These are phyloP conservation scores for Fomitopsis pulvina DNA, from an alignment of 768 basidiomycete genomes.

Conservation along the genomic window DNA sequence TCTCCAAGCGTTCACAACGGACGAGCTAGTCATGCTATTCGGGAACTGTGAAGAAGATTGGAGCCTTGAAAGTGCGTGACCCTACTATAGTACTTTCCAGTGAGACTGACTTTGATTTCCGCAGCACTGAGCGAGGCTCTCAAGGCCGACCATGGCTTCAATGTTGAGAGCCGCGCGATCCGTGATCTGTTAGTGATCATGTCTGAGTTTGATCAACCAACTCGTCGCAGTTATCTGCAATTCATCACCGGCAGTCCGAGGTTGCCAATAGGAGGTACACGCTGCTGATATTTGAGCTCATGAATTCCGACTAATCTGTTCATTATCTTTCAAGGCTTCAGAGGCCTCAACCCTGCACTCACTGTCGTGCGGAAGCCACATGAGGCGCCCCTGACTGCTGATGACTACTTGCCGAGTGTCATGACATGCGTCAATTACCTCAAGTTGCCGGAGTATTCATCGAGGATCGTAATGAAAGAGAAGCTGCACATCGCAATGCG, in stretches of 20 bases:
- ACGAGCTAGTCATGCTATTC: constrained; percentile 94
- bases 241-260: constrained; percentile 98
- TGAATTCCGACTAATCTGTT: not conserved
- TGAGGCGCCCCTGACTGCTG: constrained; percentile 82
- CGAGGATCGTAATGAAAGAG: constrained; percentile 76
- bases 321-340: constrained; percentile 61
- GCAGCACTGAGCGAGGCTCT: constrained; percentile 81
- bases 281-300: not conserved
- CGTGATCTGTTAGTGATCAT: constrained; percentile 83
- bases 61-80: constrained; percentile 80
- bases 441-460: constrained; percentile 93
- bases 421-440: constrained; percentile 99
- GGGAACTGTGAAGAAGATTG: constrained; percentile 98
- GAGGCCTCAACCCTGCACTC: constrained; percentile 85
- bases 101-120: not conserved
- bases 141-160: constrained; percentile 98
- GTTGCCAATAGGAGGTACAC: constrained; percentile 83
- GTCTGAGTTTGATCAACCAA: constrained; percentile 65
- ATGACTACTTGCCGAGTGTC: constrained; percentile 93
- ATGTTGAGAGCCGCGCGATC: constrained; percentile 89
- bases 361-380: constrained; percentile 98
- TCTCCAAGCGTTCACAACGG: constrained; percentile 85
- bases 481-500: constrained; percentile 81
- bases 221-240: constrained; percentile 85
- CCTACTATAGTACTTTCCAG: not conserved